Evolutionary conservation across 495 filamentous ascomycete genomes (phyloP).

Genomic region (Neurospora sublineolata): DNA sequence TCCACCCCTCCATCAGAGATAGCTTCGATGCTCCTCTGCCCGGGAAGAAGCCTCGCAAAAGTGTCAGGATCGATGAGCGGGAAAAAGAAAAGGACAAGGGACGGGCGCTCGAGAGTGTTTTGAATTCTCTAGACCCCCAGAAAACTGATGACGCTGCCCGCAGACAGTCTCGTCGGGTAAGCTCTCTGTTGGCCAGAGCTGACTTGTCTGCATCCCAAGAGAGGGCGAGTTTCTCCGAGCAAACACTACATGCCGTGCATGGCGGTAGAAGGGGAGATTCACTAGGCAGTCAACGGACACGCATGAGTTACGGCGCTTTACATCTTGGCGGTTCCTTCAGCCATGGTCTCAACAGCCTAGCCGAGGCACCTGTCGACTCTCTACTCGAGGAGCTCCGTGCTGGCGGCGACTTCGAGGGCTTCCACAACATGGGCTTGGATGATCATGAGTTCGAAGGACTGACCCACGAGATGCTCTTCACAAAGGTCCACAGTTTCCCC

Average conservation of each 20-base stretch:
- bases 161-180: constrained; percentile 75
- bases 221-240: constrained; percentile 60
- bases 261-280: constrained; percentile 53
- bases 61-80: constrained; percentile 21
- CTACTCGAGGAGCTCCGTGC: constrained; percentile 57
- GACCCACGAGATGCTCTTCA: constrained; percentile 60
- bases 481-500: constrained; percentile 59
- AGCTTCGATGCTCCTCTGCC: constrained; percentile 37
- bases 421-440: constrained; percentile 58
- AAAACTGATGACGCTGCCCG: constrained; percentile 51
- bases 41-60: constrained; percentile 33
- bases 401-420: constrained; percentile 51
- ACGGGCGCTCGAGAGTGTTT: constrained; percentile 45
- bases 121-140: constrained; percentile 63
- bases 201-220: constrained; percentile 73
- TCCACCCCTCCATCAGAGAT: constrained; percentile 41
- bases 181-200: constrained; percentile 82
- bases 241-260: constrained; percentile 40
- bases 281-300: constrained; percentile 54
- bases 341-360: constrained; percentile 36
- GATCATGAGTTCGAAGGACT: constrained; percentile 58
- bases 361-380: constrained; percentile 58
- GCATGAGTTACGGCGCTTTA: constrained; percentile 39
- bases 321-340: constrained; percentile 28
- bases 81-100: constrained; percentile 30